Base-by-base conservation (phyloP, 345 rosid species). In the Ceriops decandra region DNA sequence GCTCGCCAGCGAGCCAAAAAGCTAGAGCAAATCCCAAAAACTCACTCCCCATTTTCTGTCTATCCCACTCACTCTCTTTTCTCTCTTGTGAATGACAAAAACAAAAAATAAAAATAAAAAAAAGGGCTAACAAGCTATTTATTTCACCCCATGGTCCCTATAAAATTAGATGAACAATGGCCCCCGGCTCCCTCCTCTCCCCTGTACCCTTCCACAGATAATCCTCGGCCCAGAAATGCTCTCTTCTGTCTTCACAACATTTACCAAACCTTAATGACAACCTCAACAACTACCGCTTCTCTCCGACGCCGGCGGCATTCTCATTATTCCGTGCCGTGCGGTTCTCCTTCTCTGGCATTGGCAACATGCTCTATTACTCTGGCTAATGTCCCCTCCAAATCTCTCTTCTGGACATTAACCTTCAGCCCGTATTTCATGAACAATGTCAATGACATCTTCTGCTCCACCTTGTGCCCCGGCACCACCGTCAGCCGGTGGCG, bases 371-470 rank as follows among this genome's bases (percentile, higher is more conserved):
- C 73, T 42, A 22, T 53, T 6, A 84, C 38, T 33, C 68, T 80
- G 36, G 63, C 83, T 62, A 80, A 68, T 5, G 80, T 71, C 16
- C 72, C 81, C 68, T 69, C 74, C 57, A 93, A n/a, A 53, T 91
- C 92, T 68, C 98, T 86, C 66, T 61, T 22, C 15, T 76, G 82
- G 59, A 91, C 92, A 35, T 82, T 83, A 7, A 95, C 96, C 57
- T 75, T 72, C 5, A 59, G 62, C n/a, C 62, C 62, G 28, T 59
- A 27, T 19, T 59, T 59, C 62, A 59, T 59, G 38, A 59, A 59
- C 36, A 59, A 59, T 4, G 62, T 59, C 32, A 59, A 2, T 1
- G 62, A 59, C 62, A 59, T 59, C 38, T 59, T 59, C 62, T 59
- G 62, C 38, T 59, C 35, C 62, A 59, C 62, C 19, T 30, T 27